Conservation (phyloP, 2,329 filamentous ascomycete genomes). For the Botrytis elliptica region DNA sequence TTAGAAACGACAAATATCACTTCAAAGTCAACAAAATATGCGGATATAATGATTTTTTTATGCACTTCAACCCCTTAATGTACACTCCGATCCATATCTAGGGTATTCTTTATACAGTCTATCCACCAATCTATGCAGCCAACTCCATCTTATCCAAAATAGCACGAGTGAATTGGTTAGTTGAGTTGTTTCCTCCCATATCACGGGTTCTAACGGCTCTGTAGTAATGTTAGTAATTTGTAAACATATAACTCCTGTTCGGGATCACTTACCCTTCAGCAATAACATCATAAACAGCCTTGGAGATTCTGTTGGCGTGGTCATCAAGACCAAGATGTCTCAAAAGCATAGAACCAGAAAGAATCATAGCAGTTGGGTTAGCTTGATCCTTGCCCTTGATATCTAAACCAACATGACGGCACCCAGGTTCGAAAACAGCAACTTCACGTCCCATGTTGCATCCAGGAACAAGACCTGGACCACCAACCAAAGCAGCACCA, state of each 20-base stretch:
- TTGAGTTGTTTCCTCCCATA: constrained; percentile 89
- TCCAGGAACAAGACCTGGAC: constrained; percentile 93
- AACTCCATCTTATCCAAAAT: constrained; percentile 93
- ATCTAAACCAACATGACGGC: constrained; percentile 97
- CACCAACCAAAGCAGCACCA: constrained; percentile 92
- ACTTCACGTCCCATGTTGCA: constrained; percentile 99
- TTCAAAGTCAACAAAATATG: neutral
- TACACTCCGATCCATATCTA: constrained; percentile 31
- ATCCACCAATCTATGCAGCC: constrained; percentile 32
- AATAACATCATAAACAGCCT: constrained; percentile 75
- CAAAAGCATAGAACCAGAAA: constrained; percentile 95
- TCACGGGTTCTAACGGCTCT: constrained; percentile 88
- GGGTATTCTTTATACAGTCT: constrained; percentile 34
- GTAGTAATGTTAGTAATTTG: constrained; percentile 37
- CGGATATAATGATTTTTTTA: constrained; percentile 27
- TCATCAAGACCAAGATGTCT: constrained; percentile 96
- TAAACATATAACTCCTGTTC: neutral
- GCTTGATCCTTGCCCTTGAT: constrained; percentile 99
- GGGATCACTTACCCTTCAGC: constrained; percentile 74
- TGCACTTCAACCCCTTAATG: constrained; percentile 31
- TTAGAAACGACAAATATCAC: neutral
- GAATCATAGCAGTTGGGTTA: constrained; percentile 93
- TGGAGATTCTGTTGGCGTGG: constrained; percentile 97
- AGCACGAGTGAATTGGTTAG: constrained; percentile 91
- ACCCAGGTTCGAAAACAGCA: constrained; percentile 97